Conservation (phyloP, 805 yeast genomes). For the Ogataea chonburiensis region DNA sequence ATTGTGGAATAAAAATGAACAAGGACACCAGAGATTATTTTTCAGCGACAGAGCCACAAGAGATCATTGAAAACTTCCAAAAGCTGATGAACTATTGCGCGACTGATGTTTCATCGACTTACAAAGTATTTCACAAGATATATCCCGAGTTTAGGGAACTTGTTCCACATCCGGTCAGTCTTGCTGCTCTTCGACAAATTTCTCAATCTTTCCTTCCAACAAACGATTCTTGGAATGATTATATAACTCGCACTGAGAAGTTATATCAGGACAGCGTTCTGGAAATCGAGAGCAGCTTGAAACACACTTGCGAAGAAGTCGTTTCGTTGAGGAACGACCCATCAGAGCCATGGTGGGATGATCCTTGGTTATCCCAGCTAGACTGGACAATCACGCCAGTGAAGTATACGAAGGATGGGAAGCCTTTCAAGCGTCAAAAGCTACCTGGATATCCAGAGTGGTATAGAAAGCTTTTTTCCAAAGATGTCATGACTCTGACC, state of each 20-base stretch:
- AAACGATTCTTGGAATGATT: conserved; percentile 66
- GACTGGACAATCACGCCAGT: conserved; percentile 77
- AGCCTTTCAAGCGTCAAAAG: conserved; percentile 68
- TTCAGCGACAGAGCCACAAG: conserved; percentile 49
- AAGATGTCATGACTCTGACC: conserved; percentile 51
- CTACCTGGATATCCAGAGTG: conserved; percentile 92
- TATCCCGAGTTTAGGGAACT: conserved; percentile 64
- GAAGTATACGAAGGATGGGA: conserved; percentile 64
- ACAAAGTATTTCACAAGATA: conserved; percentile 61
- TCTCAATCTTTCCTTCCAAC: conserved; percentile 80
- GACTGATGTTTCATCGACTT: conserved; percentile 75
- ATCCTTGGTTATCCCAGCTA: conserved; percentile 89
- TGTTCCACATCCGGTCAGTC: conserved; percentile 93
- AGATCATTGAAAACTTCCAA: conserved; percentile 56
- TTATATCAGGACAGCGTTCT: conserved; percentile 58
- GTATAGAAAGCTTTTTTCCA: conserved; percentile 63
- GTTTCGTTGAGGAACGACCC: conserved; percentile 44
- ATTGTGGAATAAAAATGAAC: conserved; percentile 66
- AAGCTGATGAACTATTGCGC: conserved; percentile 79
- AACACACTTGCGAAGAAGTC: conserved; percentile 58
- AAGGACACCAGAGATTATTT: conserved; percentile 70
- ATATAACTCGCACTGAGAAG: conserved; percentile 65
- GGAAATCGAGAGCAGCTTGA: conserved; percentile 57
- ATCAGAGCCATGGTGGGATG: conserved; percentile 46
- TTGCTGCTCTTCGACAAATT: conserved; percentile 78